Evolutionary conservation across 495 filamentous ascomycete species (phyloP).

Genomic region (Xylaria cubensis): DNA sequence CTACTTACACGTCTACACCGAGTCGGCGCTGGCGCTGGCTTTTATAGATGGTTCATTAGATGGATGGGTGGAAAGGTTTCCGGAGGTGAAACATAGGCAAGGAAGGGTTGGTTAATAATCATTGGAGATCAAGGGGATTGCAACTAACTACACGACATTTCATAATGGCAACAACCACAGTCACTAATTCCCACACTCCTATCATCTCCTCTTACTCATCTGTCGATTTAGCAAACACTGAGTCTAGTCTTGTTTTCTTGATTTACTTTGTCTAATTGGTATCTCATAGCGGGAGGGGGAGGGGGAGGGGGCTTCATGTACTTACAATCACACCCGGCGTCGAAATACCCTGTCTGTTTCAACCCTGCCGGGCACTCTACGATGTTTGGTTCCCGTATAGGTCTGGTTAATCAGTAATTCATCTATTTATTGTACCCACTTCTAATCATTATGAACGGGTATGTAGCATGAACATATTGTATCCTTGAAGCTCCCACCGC

Average conservation of each 20-base stretch:
- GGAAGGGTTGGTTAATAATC: too few relatives aligned
- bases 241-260: not conserved
- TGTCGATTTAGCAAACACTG: not conserved
- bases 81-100: not conserved
- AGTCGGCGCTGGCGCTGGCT: conserved; percentile 6
- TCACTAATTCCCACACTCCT: not conserved
- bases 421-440: not conserved
- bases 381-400: not conserved
- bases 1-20: not conserved
- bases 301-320: not conserved
- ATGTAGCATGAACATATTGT: not conserved
- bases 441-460: not conserved
- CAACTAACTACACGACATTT: not conserved
- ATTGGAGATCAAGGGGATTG: too few relatives aligned
- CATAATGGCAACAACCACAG: not conserved
- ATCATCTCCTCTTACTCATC: not conserved
- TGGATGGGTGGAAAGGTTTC: not conserved
- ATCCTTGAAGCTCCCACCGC: too few relatives aligned
- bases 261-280: not conserved
- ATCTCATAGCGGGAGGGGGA: not conserved
- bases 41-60: not conserved
- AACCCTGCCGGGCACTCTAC: not conserved
- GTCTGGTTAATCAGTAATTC: not conserved
- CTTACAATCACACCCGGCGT: not conserved
- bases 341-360: not conserved